A percentile compares a stretch with the other conserved stretches of the same genome.
These are phyloP conservation scores for Fusarium nematophilum DNA, from an alignment of 2,329 filamentous ascomycete genomes.

Conservation along the genomic window DNA sequence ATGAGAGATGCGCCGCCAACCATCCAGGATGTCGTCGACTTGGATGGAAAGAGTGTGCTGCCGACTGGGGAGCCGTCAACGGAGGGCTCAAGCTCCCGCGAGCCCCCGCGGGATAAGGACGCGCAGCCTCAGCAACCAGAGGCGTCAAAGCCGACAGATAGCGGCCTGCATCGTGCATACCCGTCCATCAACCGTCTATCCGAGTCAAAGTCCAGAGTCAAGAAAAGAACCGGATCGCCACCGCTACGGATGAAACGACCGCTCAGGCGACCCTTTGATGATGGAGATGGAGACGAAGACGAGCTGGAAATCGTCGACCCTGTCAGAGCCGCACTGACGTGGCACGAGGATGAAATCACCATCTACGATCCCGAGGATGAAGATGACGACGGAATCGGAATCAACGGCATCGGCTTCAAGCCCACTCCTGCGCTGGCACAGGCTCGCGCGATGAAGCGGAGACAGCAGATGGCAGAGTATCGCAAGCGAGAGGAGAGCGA, in stretches of 20 bases:
- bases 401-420: conserved; percentile 76
- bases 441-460: conserved; percentile 65
- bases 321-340: conserved; percentile 69
- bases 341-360: conserved; percentile 76
- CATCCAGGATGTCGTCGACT: conserved; percentile 13
- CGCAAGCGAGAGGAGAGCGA: conserved; percentile 70
- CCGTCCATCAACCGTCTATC: conserved; percentile 54
- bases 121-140: conserved; percentile 14
- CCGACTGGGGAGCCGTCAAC: conserved; percentile 2
- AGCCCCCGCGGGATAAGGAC: conserved; percentile 1
- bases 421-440: conserved; percentile 71
- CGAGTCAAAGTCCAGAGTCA: conserved; percentile 52
- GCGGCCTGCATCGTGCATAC: conserved; percentile 48
- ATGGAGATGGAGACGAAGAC: conserved; percentile 46
- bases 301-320: conserved; percentile 60
- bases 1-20: conserved; percentile 44
- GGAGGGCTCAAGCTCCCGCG: background rate
- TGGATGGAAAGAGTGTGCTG: conserved; percentile 20
- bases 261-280: conserved; percentile 30
- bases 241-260: conserved; percentile 48
- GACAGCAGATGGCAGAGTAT: conserved; percentile 72
- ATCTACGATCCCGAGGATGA: conserved; percentile 72
- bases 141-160: conserved; percentile 24
- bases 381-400: conserved; percentile 74
- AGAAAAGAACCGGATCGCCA: conserved; percentile 53